phyloP scores from a whole-genome alignment of 2,329 filamentous ascomycete genomes.

The Ophiosphaerella korrae region DNA sequence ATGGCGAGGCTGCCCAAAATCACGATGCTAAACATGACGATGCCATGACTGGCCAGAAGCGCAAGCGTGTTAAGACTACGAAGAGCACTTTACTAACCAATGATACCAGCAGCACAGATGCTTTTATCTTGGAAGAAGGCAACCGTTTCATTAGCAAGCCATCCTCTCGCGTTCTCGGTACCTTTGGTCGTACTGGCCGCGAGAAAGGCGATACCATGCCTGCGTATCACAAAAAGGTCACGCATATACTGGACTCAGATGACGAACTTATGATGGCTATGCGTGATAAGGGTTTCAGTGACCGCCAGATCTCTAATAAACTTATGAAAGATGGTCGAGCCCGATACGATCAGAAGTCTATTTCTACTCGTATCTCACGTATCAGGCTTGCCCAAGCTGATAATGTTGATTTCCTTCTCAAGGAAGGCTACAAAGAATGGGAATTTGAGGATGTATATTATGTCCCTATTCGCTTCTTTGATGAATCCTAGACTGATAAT shows the following conservation, averaged over 20 bases:
- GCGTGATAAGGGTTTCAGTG: constrained; percentile 50
- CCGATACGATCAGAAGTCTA: constrained; percentile 53
- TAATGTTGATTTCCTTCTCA: constrained; percentile 52
- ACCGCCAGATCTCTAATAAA: constrained; percentile 51
- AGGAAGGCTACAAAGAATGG: constrained; percentile 57
- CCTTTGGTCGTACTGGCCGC: constrained; percentile 28
- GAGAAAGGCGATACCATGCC: constrained; percentile 44
- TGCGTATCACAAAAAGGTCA: constrained; percentile 50
- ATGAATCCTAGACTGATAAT: constrained; percentile 1
- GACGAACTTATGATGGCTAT: constrained; percentile 54
- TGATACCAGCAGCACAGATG: constrained; percentile 1
- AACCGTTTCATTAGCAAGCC: constrained; percentile 5
- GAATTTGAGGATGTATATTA: constrained; percentile 53
- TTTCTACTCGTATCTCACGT: constrained; percentile 55
- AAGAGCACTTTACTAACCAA: no score
- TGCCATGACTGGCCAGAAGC: constrained; percentile 12
- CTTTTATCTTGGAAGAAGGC: constrained; percentile 31
- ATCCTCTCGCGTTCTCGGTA: constrained; percentile 24
- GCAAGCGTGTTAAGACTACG: constrained; percentile 16
- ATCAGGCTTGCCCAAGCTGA: constrained; percentile 51
- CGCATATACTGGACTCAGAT: constrained; percentile 52
- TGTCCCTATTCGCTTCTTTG: neutral
- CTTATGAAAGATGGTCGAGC: constrained; percentile 51
- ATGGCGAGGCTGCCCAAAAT: constrained; percentile 10
- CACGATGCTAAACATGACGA: constrained; percentile 13